Conservation (phyloP, 2,329 filamentous ascomycete genomes). For the Claviceps pazoutovae region DNA sequence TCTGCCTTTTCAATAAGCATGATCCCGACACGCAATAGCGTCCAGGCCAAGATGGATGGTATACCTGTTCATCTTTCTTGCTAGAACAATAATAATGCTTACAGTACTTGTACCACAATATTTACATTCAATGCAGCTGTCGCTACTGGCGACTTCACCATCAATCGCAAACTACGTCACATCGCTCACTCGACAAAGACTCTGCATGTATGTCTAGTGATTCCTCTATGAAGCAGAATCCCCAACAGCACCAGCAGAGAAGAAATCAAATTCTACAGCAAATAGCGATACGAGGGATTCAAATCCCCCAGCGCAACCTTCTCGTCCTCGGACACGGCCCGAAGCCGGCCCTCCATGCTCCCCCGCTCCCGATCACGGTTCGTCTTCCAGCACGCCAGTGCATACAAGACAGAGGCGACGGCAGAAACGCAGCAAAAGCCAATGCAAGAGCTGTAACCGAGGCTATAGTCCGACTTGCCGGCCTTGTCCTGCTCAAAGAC, state of each 20-base stretch:
- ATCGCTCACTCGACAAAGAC: too few species aligned
- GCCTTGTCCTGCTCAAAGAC: constrained; percentile 54
- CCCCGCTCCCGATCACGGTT: constrained; percentile 45
- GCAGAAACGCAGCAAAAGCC: constrained; percentile 46
- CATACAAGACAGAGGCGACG: constrained; percentile 46
- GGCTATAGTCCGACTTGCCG: constrained; percentile 56
- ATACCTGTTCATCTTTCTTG: too few species aligned
- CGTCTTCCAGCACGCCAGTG: constrained; percentile 38
- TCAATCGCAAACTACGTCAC: too few species aligned
- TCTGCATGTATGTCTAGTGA: too few species aligned
- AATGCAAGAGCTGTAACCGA: constrained; percentile 53
- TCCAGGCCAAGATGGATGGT: too few species aligned
- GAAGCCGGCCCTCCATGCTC: constrained; percentile 21
- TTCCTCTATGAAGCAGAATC: too few species aligned
- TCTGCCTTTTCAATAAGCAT: constrained; percentile 55
- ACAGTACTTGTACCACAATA: too few species aligned
- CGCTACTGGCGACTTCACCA: too few species aligned
- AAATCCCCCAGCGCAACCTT: constrained; percentile 47
- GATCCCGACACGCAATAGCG: too few species aligned
- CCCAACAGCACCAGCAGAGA: neutral
- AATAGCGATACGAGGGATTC: constrained; percentile 45
- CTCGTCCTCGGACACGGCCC: constrained; percentile 43
- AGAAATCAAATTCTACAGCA: constrained; percentile 27
- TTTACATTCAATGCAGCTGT: too few species aligned
- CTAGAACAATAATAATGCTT: too few species aligned